Conservation (phyloP, 1,284 basidiomycete genomes). For the Tetrapyrgos nigripes region DNA sequence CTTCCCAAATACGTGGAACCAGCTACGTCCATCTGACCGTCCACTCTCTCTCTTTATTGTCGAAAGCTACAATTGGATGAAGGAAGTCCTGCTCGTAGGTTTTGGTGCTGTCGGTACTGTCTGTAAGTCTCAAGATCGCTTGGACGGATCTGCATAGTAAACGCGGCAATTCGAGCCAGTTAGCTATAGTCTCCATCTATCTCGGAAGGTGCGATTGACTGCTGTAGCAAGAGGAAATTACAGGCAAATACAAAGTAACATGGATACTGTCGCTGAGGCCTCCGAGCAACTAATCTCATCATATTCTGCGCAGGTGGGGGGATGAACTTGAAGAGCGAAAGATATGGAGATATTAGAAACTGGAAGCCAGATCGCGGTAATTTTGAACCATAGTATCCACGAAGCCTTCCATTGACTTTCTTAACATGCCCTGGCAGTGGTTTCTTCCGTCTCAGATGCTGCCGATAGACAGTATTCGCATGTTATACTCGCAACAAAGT, state of each 20-base stretch:
- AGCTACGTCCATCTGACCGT: background rate
- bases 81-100: conserved; percentile 25
- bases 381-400: conserved; percentile 4
- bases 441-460: conserved; percentile 17
- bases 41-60: background rate
- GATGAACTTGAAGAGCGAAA: conserved; percentile 22
- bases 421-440: conserved; percentile 22
- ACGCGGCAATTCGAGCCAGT: conserved; percentile 8
- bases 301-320: background rate
- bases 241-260: conserved; percentile 9
- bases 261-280: background rate
- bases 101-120: conserved; percentile 26
- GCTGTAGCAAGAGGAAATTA: conserved; percentile 28
- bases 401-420: too few relatives aligned
- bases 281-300: background rate
- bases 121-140: conserved; percentile 14
- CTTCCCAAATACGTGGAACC: background rate
- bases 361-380: conserved; percentile 23
- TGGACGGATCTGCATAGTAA: background rate
- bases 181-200: conserved; percentile 15
- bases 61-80: conserved; percentile 15
- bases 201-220: conserved; percentile 21
- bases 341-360: conserved; percentile 17
- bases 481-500: conserved; percentile 74
- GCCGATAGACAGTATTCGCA: conserved; percentile 11